Conservation (phyloP, 192 early-diverging fungal species). For the Backusella circina region DNA sequence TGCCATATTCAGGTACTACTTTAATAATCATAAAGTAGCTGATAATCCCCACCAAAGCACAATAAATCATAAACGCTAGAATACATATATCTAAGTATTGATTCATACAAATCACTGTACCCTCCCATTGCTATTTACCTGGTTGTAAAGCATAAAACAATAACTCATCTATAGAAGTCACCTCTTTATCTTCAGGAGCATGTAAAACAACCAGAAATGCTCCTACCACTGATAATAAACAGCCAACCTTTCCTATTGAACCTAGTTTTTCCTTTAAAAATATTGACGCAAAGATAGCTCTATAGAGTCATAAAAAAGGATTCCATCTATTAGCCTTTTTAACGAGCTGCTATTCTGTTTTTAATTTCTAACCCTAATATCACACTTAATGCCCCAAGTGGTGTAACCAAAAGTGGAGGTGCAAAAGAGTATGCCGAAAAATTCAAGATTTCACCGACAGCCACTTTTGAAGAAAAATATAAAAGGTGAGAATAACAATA, state of each 20-base stretch:
- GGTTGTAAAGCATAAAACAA: constrained; percentile 74
- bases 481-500: background rate
- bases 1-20: constrained; percentile 77
- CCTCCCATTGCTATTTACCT: constrained; percentile 35
- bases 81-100: background rate
- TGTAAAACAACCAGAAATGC: constrained; percentile 87
- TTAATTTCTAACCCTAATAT: constrained; percentile 33
- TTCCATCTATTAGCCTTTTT: constrained; percentile 63
- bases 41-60: constrained; percentile 57
- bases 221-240: constrained; percentile 83
- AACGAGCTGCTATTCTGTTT: constrained; percentile 62
- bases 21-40: constrained; percentile 76
- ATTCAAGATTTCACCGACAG: constrained; percentile 71
- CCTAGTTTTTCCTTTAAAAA: constrained; percentile 88
- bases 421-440: constrained; percentile 15
- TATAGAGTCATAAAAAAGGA: constrained; percentile 50
- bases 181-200: constrained; percentile 78
- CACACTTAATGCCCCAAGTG: constrained; percentile 73
- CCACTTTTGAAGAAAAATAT: constrained; percentile 54
- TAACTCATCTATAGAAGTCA: constrained; percentile 81
- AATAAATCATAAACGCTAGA: constrained; percentile 78
- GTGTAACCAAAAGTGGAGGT: constrained; percentile 79
- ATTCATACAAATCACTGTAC: background rate
- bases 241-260: constrained; percentile 81
- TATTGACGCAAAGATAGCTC: constrained; percentile 81